Evolutionary conservation across 148 eudicot species (phyloP).

Genomic region (Nepenthes gracilis): DNA sequence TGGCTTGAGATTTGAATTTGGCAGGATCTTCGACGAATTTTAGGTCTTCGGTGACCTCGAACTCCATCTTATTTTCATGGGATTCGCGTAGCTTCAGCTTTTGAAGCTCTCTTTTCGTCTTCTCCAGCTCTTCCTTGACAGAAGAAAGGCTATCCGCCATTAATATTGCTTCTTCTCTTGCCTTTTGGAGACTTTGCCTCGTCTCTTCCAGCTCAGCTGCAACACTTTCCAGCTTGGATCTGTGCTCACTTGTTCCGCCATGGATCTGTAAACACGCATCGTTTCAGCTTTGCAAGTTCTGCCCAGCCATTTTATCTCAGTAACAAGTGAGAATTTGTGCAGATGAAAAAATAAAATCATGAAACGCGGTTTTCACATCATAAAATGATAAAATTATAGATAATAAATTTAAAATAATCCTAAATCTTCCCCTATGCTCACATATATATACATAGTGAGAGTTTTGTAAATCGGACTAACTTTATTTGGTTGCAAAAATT

Average conservation of each 20-base stretch:
- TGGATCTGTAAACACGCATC: neutral
- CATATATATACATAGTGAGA: too few species aligned
- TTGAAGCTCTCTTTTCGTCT: constrained; percentile 54
- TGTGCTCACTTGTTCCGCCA: neutral
- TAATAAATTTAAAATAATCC: too few species aligned
- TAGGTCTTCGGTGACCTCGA: constrained; percentile 30
- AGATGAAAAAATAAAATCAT: too few species aligned
- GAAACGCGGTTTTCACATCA: too few species aligned
- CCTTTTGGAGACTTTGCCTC: constrained; percentile 52
- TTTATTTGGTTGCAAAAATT: too few species aligned
- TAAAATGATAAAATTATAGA: too few species aligned
- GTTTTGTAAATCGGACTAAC: too few species aligned
- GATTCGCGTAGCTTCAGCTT: constrained; percentile 29
- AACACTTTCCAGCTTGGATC: constrained; percentile 9
- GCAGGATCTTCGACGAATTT: constrained; percentile 43
- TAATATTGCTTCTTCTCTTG: constrained; percentile 43
- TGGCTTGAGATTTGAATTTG: neutral
- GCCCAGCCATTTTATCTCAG: too few species aligned
- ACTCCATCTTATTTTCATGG: constrained; percentile 23
- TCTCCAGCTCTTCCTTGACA: constrained; percentile 59
- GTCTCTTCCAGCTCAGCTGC: constrained; percentile 56
- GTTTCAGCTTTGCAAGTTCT: neutral
- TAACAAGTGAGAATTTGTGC: too few species aligned
- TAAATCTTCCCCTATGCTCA: too few species aligned
- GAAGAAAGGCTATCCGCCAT: constrained; percentile 60